phyloP scores from a whole-genome alignment of 73 alveolate genomes.

The Stentor coeruleus region DNA sequence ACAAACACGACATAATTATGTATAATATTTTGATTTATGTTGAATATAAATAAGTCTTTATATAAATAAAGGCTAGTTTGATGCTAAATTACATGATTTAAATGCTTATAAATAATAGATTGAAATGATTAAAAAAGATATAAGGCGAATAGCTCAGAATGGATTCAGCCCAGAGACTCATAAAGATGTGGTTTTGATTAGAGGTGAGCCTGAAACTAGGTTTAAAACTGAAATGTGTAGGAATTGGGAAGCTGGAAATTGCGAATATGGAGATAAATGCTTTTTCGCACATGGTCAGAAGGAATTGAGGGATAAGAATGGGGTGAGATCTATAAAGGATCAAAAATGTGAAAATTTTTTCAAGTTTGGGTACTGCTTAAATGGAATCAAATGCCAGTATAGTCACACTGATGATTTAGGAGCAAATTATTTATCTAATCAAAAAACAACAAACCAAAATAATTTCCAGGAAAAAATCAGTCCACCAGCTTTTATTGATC shows the following conservation, averaged over 20 bases:
- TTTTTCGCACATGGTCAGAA: constrained; percentile 18
- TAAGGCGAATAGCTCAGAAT: background rate
- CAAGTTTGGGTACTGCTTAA: constrained; percentile 4
- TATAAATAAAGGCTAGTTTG: too few relatives aligned
- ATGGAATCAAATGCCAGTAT: background rate
- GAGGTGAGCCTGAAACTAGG: background rate
- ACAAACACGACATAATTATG: too few relatives aligned
- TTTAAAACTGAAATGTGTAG: constrained; percentile 28
- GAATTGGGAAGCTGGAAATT: constrained; percentile 17
- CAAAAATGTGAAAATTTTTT: background rate
- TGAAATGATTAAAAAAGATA: background rate
- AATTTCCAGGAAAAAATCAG: background rate
- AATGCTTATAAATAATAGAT: too few relatives aligned
- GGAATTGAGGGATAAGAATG: constrained; percentile 11
- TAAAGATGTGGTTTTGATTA: background rate
- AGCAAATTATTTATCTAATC: background rate
- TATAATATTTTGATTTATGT: too few relatives aligned
- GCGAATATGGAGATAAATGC: constrained; percentile 27
- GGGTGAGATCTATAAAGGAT: background rate
- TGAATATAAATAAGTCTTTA: too few relatives aligned
- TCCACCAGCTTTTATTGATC: constrained; percentile 24
- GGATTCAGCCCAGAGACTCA: background rate
- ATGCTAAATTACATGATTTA: too few relatives aligned
- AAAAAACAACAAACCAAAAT: background rate
- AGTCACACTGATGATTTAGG: constrained; percentile 3